These are phyloP conservation scores for Aspergillus puulaauensis DNA, from an alignment of 2,329 filamentous ascomycete species.

Conservation along the genomic window DNA sequence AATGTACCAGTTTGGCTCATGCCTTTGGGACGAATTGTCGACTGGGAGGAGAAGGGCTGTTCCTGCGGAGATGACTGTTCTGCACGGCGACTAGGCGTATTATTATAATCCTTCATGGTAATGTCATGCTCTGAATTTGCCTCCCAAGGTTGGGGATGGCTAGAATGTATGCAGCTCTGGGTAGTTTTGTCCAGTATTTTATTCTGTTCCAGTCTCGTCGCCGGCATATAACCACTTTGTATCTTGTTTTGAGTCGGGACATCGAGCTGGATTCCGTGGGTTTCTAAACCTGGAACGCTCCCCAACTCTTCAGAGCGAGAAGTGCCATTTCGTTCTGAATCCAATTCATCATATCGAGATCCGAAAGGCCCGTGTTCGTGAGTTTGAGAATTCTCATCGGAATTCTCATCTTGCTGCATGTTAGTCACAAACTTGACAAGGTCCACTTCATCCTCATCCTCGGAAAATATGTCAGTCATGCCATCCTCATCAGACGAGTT, in stretches of 20 bases:
- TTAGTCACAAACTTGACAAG: constrained; percentile 9
- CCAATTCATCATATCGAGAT: background rate
- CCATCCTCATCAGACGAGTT: constrained; percentile 46
- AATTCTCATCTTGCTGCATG: constrained; percentile 23
- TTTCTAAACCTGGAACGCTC: background rate
- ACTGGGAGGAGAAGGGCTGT: constrained; percentile 23
- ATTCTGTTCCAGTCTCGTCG: constrained; percentile 12
- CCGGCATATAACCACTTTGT: background rate
- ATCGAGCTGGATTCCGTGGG: background rate
- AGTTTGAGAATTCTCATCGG: constrained; percentile 22
- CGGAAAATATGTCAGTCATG: constrained; percentile 25
- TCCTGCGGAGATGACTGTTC: constrained; percentile 18
- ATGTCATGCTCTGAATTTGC: constrained; percentile 1
- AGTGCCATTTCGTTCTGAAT: background rate
- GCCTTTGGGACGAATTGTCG: constrained; percentile 27
- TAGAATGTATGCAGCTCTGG: background rate
- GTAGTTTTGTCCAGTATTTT: background rate
- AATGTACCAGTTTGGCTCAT: constrained; percentile 48
- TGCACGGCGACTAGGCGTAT: constrained; percentile 9
- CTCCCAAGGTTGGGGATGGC: background rate
- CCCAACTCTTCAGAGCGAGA: background rate
- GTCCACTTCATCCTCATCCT: constrained; percentile 18
- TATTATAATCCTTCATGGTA: background rate
- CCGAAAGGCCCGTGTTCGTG: background rate
- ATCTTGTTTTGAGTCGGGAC: background rate